Conservation (phyloP, 805 yeast genomes). For the Wickerhamomyces strasburgensis region DNA sequence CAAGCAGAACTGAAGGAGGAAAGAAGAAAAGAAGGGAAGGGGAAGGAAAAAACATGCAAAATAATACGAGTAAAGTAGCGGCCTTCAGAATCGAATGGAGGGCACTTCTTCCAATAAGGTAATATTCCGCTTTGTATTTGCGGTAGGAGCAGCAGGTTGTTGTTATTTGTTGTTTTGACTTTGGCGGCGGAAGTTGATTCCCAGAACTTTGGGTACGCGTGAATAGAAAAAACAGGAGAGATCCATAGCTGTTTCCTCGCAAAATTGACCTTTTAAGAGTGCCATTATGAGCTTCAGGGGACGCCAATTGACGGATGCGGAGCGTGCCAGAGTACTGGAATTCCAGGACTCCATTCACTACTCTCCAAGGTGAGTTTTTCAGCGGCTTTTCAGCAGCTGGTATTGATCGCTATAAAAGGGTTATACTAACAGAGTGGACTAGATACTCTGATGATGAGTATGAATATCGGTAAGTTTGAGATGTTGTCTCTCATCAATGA, state of each 20-base stretch:
- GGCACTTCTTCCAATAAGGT: too few relatives aligned
- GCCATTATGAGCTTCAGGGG: slow-evolving; percentile 41
- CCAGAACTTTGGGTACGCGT: too few relatives aligned
- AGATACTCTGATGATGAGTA: slow-evolving; percentile 86
- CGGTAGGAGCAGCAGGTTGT: too few relatives aligned
- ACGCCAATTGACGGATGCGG: slow-evolving; percentile 77
- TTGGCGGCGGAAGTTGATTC: too few relatives aligned
- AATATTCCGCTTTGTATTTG: too few relatives aligned
- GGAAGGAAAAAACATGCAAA: not conserved
- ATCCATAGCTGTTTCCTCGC: too few relatives aligned
- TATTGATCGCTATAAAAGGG: not conserved
- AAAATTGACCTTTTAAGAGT: too few relatives aligned
- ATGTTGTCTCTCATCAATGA: not conserved
- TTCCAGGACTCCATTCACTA: slow-evolving; percentile 93
- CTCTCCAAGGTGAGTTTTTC: slow-evolving; percentile 54
- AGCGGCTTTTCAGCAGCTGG: not conserved
- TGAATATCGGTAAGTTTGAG: slow-evolving; percentile 61
- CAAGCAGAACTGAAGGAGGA: not conserved
- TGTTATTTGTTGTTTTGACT: too few relatives aligned
- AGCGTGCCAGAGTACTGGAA: slow-evolving; percentile 80
- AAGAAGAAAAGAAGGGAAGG: not conserved
- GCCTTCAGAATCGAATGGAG: too few relatives aligned
- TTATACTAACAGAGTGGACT: slow-evolving; percentile 7
- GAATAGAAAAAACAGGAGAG: too few relatives aligned
- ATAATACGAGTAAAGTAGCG: not conserved